Conservation (phyloP, 805 yeast species). For the Zygotorulaspora sp. region DNA sequence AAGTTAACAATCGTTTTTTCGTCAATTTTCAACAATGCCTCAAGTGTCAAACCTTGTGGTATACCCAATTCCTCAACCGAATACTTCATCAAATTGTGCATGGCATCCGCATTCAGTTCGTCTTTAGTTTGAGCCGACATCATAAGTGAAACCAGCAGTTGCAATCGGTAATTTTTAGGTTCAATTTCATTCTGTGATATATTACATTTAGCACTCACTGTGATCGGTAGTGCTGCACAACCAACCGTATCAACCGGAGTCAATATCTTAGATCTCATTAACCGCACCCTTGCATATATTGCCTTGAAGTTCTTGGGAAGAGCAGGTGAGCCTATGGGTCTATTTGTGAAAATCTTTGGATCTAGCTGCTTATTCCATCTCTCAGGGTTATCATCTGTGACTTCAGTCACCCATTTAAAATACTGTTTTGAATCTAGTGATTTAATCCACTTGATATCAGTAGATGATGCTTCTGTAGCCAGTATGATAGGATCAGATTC, state of each 20-base stretch:
- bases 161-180: conserved; percentile 53
- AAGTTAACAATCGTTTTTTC: conserved; percentile 57
- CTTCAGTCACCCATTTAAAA: conserved; percentile 24
- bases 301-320: conserved; percentile 48
- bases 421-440: conserved; percentile 25
- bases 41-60: conserved; percentile 51
- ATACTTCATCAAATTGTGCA: conserved; percentile 52
- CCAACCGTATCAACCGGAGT: conserved; percentile 92
- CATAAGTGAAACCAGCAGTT: conserved; percentile 74
- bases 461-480: conserved; percentile 3
- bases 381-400: conserved; percentile 26
- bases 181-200: conserved; percentile 24
- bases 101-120: conserved; percentile 73
- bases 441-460: conserved; percentile 30
- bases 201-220: conserved; percentile 32
- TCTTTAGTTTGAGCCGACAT: conserved; percentile 90
- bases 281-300: conserved; percentile 55
- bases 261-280: conserved; percentile 58
- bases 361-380: conserved; percentile 22
- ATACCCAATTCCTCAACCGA: conserved; percentile 39
- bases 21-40: conserved; percentile 46
- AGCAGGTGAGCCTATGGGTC: conserved; percentile 12
- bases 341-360: conserved; percentile 11
- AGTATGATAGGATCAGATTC: conserved; percentile 3
- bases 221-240: conserved; percentile 56